phyloP scores from a whole-genome alignment of 345 rosid genomes.

The Arabis alpina region DNA sequence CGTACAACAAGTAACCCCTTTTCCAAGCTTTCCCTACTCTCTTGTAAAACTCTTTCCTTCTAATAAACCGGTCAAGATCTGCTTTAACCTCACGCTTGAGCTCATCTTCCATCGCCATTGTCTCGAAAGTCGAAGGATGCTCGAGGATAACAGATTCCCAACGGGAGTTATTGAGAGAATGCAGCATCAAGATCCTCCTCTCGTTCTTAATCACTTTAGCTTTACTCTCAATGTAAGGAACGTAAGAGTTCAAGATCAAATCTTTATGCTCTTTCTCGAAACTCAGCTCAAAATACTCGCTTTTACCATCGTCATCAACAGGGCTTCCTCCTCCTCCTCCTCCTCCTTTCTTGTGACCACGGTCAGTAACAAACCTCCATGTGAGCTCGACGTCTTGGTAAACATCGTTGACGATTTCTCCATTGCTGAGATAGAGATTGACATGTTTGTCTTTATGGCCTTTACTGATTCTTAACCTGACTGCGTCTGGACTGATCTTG shows the following conservation, averaged over 20 bases:
- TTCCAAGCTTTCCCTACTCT: constrained; percentile 75
- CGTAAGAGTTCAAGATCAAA: constrained; percentile 48
- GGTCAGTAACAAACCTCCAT: constrained; percentile 51
- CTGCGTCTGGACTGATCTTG: constrained; percentile 54
- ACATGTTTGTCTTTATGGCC: constrained; percentile 52
- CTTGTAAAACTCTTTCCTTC: constrained; percentile 63
- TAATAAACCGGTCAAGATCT: constrained; percentile 60
- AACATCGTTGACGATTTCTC: constrained; percentile 52
- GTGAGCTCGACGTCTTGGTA: constrained; percentile 51
- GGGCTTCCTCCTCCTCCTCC: constrained; percentile 32
- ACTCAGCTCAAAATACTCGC: constrained; percentile 51
- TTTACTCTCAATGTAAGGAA: constrained; percentile 47
- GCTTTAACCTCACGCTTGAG: constrained; percentile 48
- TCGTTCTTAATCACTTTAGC: constrained; percentile 42
- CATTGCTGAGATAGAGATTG: constrained; percentile 53
- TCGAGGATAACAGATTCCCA: constrained; percentile 68
- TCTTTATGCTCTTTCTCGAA: constrained; percentile 59
- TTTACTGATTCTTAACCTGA: constrained; percentile 55
- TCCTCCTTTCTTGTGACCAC: constrained; percentile 30
- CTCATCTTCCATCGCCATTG: constrained; percentile 62
- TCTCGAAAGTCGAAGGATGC: constrained; percentile 74
- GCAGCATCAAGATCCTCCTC: constrained; percentile 55
- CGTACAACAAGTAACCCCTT: constrained; percentile 70
- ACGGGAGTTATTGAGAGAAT: constrained; percentile 44
- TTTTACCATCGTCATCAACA: constrained; percentile 30